Conservation (phyloP, 192 early-diverging fungal species). For the Backusella macrospora region DNA sequence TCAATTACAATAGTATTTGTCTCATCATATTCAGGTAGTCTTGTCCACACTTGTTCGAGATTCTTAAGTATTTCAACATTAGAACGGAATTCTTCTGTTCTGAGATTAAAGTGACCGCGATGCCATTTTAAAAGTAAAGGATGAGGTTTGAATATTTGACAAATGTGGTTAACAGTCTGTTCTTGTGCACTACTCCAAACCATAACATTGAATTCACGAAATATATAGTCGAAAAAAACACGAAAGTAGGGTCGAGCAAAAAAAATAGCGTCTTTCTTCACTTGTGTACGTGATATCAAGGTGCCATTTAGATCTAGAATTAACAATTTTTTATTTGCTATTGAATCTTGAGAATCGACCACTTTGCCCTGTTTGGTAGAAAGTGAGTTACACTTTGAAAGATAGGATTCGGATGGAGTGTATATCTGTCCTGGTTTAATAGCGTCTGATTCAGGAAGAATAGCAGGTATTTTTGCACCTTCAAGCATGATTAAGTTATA, state of each 20-base stretch:
- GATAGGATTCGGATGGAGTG: background rate
- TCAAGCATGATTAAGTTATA: background rate
- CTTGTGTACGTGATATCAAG: background rate
- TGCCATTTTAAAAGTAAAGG: background rate
- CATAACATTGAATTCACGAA: background rate
- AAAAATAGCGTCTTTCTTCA: background rate
- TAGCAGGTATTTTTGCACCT: background rate
- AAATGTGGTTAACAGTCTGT: background rate
- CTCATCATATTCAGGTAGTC: background rate
- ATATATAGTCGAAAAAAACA: background rate
- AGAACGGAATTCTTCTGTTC: background rate
- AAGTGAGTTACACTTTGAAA: background rate
- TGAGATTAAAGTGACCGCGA: background rate
- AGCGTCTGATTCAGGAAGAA: background rate
- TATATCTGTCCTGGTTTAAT: background rate
- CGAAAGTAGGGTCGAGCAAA: background rate
- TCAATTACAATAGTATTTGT: background rate
- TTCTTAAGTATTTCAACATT: background rate
- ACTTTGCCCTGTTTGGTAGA: no score
- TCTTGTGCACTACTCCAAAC: background rate
- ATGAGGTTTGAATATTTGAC: background rate
- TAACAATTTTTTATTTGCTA: background rate
- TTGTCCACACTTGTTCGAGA: background rate
- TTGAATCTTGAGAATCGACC: no score
- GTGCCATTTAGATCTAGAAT: conserved; percentile 3